A percentile compares a stretch with the other conserved stretches of the same genome.
phyloP scores from a whole-genome alignment of 371 early-diverging fungal genomes.

The Mucor racemosus region DNA sequence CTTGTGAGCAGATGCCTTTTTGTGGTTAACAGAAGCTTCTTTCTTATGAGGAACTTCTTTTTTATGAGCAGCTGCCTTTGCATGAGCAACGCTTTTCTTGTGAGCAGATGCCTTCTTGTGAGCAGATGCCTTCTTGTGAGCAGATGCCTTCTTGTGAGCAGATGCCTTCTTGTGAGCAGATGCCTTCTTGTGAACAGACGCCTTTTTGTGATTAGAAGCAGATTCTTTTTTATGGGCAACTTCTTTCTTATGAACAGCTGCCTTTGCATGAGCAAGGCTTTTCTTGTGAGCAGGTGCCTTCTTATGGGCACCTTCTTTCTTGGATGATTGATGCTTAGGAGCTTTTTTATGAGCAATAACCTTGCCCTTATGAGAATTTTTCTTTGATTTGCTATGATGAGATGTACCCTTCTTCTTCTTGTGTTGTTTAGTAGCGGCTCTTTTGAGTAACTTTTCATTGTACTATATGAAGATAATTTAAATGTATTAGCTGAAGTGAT shows the following conservation, averaged over 20 bases:
- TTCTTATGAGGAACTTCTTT: too few relatives aligned
- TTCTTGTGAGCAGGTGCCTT: slow-evolving; percentile 1
- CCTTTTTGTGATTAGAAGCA: too few relatives aligned
- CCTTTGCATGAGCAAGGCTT: too few relatives aligned
- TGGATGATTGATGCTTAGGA: too few relatives aligned
- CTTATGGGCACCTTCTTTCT: background rate
- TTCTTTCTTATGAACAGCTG: background rate
- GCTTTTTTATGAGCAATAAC: background rate
- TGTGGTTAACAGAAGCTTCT: too few relatives aligned
- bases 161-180: background rate
- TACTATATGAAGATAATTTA: background rate
- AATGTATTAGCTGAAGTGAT: background rate
- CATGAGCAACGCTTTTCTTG: too few relatives aligned
- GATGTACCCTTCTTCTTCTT: background rate
- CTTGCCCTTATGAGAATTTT: background rate
- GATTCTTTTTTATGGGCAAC: too few relatives aligned
- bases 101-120: background rate
- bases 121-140: background rate
- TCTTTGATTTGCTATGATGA: background rate
- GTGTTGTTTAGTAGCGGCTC: slow-evolving; percentile 1
- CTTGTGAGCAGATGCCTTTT: too few relatives aligned
- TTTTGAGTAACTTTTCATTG: slow-evolving; percentile 6
- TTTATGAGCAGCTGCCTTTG: background rate
- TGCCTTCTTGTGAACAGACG: too few relatives aligned
- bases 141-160: background rate